Base-by-base conservation (phyloP, 2,329 filamentous ascomycete species). In the Verruconis gallopava region DNA sequence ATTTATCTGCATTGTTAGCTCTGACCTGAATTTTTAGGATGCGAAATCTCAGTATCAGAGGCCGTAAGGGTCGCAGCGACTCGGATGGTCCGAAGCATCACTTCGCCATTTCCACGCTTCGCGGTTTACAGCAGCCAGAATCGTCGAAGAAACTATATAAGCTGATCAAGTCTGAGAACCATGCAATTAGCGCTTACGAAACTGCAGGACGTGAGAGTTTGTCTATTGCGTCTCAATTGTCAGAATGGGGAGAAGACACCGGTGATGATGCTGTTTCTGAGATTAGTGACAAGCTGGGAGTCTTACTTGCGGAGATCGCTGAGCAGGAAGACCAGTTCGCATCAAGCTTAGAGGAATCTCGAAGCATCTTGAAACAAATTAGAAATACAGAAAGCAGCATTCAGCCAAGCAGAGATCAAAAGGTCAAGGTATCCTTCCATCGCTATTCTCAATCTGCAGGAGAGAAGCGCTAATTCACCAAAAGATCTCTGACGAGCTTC, bases 351-450 rank as follows among this genome's bases (percentile, higher is more conserved):
- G 91, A 98, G 60, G 86, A 94, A 48, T 85, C 82, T 50, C 75
- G 91, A 38, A 72, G 69, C 22, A 65, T 85, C 18, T 69, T 98
- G 60, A 98, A 98, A 73, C 75, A 84, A 50, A 93, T 98, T 51
- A 77, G 91, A 50, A 93, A 98, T 62, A 95, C 86, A 12, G 91
- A 98, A 68, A 81, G 81, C 65, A 93, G 84, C 50, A 89, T 98
- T 13, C 88, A 95, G 68, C 91, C 91, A 4, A 86, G 81, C 55
- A 75, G 91, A 45, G 88, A 94, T 52, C 74, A 82, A 53, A 91
- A 91, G 64, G 68, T 73, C 48, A 93, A 93, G 65, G 67, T 66
- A 51, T 9, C 48, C 12, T 4, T 4, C 15, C 4, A 17, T 19
- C 22, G 4, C 9, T 20, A 4, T 15, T n/a, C 22, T 9, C 18